These are phyloP conservation scores for Chlorencoelia australis DNA, from an alignment of 2,329 filamentous ascomycete species.

Conservation along the genomic window DNA sequence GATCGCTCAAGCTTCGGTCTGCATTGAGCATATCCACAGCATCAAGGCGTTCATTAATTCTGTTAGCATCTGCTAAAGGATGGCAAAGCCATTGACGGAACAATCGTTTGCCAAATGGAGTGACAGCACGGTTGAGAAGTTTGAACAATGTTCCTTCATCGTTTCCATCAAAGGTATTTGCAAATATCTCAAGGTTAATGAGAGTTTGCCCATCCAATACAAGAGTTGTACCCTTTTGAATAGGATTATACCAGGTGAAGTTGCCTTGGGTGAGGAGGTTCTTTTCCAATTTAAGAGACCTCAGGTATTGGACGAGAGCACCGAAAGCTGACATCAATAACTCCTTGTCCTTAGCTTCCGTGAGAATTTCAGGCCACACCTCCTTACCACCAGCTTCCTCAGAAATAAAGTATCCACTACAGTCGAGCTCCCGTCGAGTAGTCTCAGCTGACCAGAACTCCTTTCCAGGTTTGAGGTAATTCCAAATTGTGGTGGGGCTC, in stretches of 20 bases:
- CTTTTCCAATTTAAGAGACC: conserved; percentile 77
- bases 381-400: conserved; percentile 43
- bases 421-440: conserved; percentile 71
- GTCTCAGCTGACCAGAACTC: conserved; percentile 89
- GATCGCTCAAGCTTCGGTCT: conserved; percentile 69
- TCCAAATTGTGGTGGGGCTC: conserved; percentile 87
- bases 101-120: conserved; percentile 91
- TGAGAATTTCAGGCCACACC: conserved; percentile 66
- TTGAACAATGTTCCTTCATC: conserved; percentile 79
- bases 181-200: conserved; percentile 95
- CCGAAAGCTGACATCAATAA: conserved; percentile 84
- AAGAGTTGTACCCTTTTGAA: conserved; percentile 76
- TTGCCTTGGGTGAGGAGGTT: conserved; percentile 82
- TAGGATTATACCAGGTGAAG: conserved; percentile 86
- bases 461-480: conserved; percentile 71
- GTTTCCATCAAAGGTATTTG: conserved; percentile 83
- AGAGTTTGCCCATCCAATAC: conserved; percentile 92
- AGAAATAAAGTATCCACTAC: conserved; percentile 65
- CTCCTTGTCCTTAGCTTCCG: conserved; percentile 66
- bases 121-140: conserved; percentile 87
- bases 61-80: conserved; percentile 73
- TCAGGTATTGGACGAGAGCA: conserved; percentile 78
- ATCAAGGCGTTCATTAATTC: conserved; percentile 89
- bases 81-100: conserved; percentile 98
- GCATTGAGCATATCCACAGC: conserved; percentile 89